phyloP scores from a whole-genome alignment of 1,284 basidiomycete species.

The Xanthoconium separans region DNA sequence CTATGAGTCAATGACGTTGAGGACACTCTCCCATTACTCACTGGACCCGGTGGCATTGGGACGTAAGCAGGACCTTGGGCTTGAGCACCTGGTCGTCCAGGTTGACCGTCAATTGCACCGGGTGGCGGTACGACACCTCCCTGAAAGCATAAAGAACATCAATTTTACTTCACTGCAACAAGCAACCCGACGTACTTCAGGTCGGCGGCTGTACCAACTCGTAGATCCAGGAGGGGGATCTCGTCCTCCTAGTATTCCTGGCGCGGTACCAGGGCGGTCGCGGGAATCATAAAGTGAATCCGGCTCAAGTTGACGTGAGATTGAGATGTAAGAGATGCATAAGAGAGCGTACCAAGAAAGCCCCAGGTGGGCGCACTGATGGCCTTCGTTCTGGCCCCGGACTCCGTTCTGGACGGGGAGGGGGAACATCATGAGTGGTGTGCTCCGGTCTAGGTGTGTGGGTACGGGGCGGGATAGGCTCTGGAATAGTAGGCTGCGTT shows the following conservation, averaged over 20 bases:
- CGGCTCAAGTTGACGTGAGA: slow-evolving; percentile 19
- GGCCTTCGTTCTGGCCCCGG: slow-evolving; percentile 24
- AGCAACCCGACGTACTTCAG: slow-evolving; percentile 15
- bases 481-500: slow-evolving; percentile 13
- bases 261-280: slow-evolving; percentile 26
- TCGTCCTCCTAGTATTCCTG: slow-evolving; percentile 16
- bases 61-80: slow-evolving; percentile 29
- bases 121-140: slow-evolving; percentile 27
- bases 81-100: slow-evolving; percentile 15
- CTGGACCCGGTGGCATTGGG: slow-evolving; percentile 32
- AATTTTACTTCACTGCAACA: background rate
- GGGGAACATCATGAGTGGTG: slow-evolving; percentile 11
- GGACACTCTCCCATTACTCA: slow-evolving; percentile 17
- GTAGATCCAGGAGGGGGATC: slow-evolving; percentile 12
- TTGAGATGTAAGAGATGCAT: background rate
- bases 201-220: slow-evolving; percentile 27
- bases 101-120: slow-evolving; percentile 16
- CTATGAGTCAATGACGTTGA: slow-evolving; percentile 10
- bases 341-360: slow-evolving; percentile 20
- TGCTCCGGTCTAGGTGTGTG: slow-evolving; percentile 13
- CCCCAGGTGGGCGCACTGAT: slow-evolving; percentile 22
- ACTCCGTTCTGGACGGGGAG: slow-evolving; percentile 4
- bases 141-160: slow-evolving; percentile 15
- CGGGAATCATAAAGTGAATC: slow-evolving; percentile 15
- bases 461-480: background rate